These are phyloP conservation scores for Elaeagnus macrophylla DNA, from an alignment of 306 rosid genomes.

Conservation along the genomic window DNA sequence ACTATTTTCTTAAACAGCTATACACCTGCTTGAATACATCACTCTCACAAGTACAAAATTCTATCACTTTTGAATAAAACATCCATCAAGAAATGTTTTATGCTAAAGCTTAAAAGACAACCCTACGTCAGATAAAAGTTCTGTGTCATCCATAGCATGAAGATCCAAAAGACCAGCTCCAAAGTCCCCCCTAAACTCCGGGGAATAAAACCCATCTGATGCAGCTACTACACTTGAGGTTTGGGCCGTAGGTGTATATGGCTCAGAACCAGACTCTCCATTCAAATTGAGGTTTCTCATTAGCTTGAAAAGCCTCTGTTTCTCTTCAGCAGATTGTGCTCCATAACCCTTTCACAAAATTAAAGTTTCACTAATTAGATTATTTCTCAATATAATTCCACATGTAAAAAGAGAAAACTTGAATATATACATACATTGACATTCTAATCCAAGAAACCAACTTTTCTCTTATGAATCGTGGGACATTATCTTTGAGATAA, in stretches of 20 bases:
- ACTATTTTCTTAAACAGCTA: too few species aligned
- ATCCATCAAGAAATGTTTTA: not conserved
- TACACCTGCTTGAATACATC: not conserved
- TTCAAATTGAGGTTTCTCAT: constrained; percentile 94
- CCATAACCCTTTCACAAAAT: constrained; percentile 55
- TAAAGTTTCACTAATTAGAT: too few species aligned
- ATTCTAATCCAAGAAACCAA: too few species aligned
- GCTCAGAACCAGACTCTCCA: constrained; percentile 85
- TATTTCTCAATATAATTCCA: too few species aligned
- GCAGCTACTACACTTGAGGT: constrained; percentile 42
- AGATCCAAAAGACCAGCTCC: constrained; percentile 98
- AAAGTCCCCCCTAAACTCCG: constrained; percentile 85
- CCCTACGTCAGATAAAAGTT: constrained; percentile 79
- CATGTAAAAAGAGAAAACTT: too few species aligned
- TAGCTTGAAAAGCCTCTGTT: constrained; percentile 77
- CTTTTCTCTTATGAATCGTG: too few species aligned
- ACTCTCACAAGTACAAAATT: not conserved
- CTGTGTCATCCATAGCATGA: constrained; percentile 98
- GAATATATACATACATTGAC: too few species aligned
- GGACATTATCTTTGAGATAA: too few species aligned
- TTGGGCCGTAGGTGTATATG: constrained; percentile 60
- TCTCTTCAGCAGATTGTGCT: constrained; percentile 94
- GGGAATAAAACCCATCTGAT: constrained; percentile 67
- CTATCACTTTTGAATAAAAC: not conserved
- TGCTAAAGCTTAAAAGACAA: not conserved